Evolutionary conservation across 495 filamentous ascomycete genomes (phyloP), one percentile per base, ranked within the genome.

Genomic region (Penicillium manginii): DNA sequence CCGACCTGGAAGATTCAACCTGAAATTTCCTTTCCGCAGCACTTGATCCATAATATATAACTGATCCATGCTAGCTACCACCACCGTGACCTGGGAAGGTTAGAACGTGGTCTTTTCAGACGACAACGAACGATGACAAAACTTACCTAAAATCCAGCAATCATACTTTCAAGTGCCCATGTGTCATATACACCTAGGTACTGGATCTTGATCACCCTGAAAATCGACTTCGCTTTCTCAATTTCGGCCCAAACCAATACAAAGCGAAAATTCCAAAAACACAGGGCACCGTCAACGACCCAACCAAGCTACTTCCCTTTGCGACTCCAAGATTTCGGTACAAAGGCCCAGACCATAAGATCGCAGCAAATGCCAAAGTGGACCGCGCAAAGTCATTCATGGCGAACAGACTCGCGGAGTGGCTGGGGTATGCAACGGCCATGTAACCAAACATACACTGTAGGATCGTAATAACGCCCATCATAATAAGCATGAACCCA

Each of bases 371-470:
- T 2, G 57, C 57, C 8, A 60, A n/a, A 14, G 0, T 55, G 1
- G 63, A 68, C 12, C 80, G 64, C n/a, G 70, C 64, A 60, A 81
- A 73, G 54, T 82, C 80, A 53, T 83, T 84, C 1, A 68, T 74
- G 0, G 82, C 82, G 57, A 84, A 83, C n/a, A 83, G 53, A 1
- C 63, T 71, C 2, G 81, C 82, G 6, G 82, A 81, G 63, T 87
- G 86, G 47, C 77, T 72, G 15, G 83, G 83, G 60, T 87, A 87
- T 1, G 71, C 68, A 1, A 86, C 56, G 0, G 83, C 10, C 72
- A 85, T 61, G 59, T 85, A 85, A 29, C 82, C 59, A 63, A 84
- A 80, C 31, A 84, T 77, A 66, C 82, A 84, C 66, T 87, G 84
- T 59, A 84, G 76, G 33, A 81, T 55, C 22, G 78, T 58, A 65